Conservation (phyloP, 176 grass and related monocot species). For the Musa troglodytarum region DNA sequence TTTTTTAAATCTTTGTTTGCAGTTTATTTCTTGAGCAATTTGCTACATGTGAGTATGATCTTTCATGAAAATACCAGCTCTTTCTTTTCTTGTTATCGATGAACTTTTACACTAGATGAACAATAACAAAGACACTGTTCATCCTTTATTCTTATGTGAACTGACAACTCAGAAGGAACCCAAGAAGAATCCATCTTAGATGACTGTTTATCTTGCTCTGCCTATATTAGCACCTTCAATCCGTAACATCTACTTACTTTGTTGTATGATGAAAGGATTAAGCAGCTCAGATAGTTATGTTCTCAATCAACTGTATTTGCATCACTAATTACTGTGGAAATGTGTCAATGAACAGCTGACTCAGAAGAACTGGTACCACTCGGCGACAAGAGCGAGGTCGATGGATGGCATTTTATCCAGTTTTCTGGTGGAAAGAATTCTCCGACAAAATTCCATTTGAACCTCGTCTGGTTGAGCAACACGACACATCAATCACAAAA, state of each 20-base stretch:
- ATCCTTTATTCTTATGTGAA: background rate
- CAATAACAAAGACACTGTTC: background rate
- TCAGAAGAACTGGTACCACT: constrained; percentile 40
- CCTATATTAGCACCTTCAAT: background rate
- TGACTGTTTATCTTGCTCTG: no score
- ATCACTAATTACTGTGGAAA: background rate
- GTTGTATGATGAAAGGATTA: background rate
- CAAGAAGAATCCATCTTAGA: no score
- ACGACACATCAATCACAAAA: background rate
- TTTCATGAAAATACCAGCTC: no score
- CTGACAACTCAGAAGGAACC: background rate
- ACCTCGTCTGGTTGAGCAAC: constrained; percentile 54
- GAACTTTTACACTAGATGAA: no score
- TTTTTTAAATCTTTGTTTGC: background rate
- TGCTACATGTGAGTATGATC: background rate
- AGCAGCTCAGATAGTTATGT: background rate
- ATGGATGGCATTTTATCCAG: constrained; percentile 82
- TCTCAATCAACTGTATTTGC: background rate
- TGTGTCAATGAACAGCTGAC: constrained; percentile 30
- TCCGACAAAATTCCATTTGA: constrained; percentile 70
- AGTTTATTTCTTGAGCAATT: background rate
- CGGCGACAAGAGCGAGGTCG: constrained; percentile 47
- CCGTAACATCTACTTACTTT: background rate
- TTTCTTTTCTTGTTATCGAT: no score
- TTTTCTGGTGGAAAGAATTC: constrained; percentile 81